Percentiles rank a stretch among this genome's conserved stretches.
phyloP scores from a whole-genome alignment of 371 early-diverging fungal species.

The Circinella minor region DNA sequence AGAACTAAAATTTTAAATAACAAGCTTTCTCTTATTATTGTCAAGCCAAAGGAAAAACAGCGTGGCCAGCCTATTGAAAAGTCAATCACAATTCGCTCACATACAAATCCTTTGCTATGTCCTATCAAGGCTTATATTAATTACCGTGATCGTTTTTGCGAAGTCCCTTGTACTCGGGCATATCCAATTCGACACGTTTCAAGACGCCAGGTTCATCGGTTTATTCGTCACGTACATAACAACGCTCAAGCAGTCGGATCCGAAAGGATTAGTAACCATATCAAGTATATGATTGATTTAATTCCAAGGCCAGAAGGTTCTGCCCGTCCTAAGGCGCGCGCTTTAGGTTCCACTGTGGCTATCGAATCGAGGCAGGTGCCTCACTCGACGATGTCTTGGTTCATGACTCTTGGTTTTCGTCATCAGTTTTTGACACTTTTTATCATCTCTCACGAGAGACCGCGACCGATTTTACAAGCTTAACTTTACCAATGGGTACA shows the following conservation, averaged over 20 bases:
- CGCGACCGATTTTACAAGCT: neutral
- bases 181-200: neutral
- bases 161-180: neutral
- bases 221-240: neutral
- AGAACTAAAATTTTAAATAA: neutral
- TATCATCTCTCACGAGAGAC: neutral
- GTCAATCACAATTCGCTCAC: conserved; percentile 12
- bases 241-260: neutral
- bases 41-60: conserved; percentile 22
- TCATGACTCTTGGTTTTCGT: neutral
- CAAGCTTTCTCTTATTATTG: conserved; percentile 12
- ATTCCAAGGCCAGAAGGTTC: neutral
- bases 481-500: neutral
- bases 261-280: neutral
- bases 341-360: neutral
- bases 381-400: neutral
- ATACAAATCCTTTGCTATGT: conserved; percentile 18
- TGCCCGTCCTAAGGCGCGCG: neutral
- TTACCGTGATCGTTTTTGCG: neutral
- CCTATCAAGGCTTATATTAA: conserved; percentile 14
- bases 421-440: neutral
- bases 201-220: neutral
- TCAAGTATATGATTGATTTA: neutral
- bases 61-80: conserved; percentile 13
- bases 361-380: neutral